Evolutionary conservation across 495 filamentous ascomycete genomes (phyloP).

Genomic region (Aspergillus cristatus): DNA sequence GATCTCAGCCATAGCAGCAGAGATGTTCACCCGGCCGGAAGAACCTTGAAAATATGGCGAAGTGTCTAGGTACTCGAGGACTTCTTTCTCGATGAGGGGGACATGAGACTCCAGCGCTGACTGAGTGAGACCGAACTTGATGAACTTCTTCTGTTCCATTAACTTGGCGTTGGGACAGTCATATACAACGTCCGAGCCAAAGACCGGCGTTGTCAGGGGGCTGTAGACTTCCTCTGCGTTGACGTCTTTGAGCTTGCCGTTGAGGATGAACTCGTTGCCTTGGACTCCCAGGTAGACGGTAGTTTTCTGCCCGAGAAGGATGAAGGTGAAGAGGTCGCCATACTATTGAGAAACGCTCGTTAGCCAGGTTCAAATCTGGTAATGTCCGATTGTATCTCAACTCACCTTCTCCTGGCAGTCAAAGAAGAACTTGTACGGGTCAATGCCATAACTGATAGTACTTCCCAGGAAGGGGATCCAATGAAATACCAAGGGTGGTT

Average conservation of each 20-base stretch:
- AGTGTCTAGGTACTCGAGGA: slow-evolving; percentile 56
- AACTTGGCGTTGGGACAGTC: slow-evolving; percentile 81
- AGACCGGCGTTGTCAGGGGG: slow-evolving; percentile 75
- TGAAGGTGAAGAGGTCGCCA: slow-evolving; percentile 73
- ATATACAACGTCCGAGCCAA: slow-evolving; percentile 79
- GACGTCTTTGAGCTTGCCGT: slow-evolving; percentile 74
- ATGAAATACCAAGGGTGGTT: slow-evolving; percentile 76
- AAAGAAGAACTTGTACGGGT: slow-evolving; percentile 71
- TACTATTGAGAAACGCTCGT: no score
- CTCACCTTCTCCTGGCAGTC: slow-evolving; percentile 59
- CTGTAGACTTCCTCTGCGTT: slow-evolving; percentile 77
- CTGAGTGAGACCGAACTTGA: slow-evolving; percentile 75
- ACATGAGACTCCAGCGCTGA: slow-evolving; percentile 71
- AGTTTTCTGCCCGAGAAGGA: slow-evolving; percentile 65
- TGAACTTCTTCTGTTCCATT: slow-evolving; percentile 84
- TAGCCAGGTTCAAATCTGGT: slow-evolving; percentile 2
- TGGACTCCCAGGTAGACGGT: slow-evolving; percentile 69
- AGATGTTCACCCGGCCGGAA: slow-evolving; percentile 55
- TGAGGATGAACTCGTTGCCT: slow-evolving; percentile 81
- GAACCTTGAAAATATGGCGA: slow-evolving; percentile 57
- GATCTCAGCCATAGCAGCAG: slow-evolving; percentile 67
- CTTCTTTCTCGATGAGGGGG: slow-evolving; percentile 68
- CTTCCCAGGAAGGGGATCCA: slow-evolving; percentile 74
- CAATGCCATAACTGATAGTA: slow-evolving; percentile 73
- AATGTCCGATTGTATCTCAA: no score